Percentiles rank a stretch among this genome's conserved stretches.
Conservation (phyloP, 192 early-diverging fungal genomes). For the Oehlia diaphana region DNA sequence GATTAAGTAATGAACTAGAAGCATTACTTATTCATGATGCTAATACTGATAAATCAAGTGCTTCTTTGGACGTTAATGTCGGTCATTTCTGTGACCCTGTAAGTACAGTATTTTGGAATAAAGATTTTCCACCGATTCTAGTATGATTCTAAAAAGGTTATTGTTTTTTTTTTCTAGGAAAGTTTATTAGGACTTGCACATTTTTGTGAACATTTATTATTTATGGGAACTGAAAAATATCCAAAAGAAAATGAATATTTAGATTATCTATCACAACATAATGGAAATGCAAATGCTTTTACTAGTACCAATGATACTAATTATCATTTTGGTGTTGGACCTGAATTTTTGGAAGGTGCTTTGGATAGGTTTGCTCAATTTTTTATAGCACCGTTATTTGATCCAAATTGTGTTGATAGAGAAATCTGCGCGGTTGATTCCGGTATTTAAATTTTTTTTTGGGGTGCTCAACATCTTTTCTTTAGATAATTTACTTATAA, state of each 20-base stretch:
- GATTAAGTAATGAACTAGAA: conserved; percentile 56
- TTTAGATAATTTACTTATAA: conserved; percentile 3
- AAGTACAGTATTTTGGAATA: background rate
- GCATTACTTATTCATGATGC: conserved; percentile 57
- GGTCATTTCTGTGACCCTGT: conserved; percentile 60
- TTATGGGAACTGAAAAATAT: conserved; percentile 68
- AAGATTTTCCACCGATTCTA: too few species aligned
- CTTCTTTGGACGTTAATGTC: conserved; percentile 60
- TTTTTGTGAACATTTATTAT: conserved; percentile 69
- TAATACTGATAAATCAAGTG: conserved; percentile 59
- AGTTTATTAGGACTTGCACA: conserved; percentile 65
- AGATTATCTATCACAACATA: conserved; percentile 48
- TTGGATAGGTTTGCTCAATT: conserved; percentile 75
- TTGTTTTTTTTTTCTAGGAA: conserved; percentile 33
- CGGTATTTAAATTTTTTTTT: conserved; percentile 19
- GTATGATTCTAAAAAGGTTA: background rate
- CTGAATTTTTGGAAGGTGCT: conserved; percentile 49
- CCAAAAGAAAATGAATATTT: conserved; percentile 66
- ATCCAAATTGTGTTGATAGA: conserved; percentile 78
- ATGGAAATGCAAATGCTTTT: conserved; percentile 53
- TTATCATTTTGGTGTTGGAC: conserved; percentile 56
- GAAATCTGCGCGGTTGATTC: conserved; percentile 93
- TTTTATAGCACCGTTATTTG: conserved; percentile 86
- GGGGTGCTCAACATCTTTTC: background rate
- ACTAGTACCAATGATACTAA: conserved; percentile 49